Base-by-base conservation (phyloP, 371 early-diverging fungal genomes). In the Lichtheimia ramosa region DNA sequence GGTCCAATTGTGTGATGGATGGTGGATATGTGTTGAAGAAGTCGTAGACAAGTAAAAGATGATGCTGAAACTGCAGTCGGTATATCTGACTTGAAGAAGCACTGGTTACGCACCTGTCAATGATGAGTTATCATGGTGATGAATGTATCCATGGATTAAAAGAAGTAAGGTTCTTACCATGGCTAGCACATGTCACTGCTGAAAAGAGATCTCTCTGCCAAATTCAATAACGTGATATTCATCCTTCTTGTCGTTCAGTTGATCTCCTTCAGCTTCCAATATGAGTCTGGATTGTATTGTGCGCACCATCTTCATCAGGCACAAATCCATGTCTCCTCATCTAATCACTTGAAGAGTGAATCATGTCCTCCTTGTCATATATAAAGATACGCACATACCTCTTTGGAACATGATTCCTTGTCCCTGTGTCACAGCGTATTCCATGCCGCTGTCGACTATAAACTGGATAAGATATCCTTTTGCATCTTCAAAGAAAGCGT, bases 241-340 rank as follows among this genome's bases (percentile, higher is more conserved):
- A n/a, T 23, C 42, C 15, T 54, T 3, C 12, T 16, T 56, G 18
- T 34, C 16, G 50, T 43, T 43, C 15, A 40, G 21, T 39, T 40
- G 27, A 15, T 27, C 28, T 21, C 58, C 49, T 27, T 68, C 70
- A 10, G 62, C 70, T 54, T 52, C 20, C 13, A 23, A 21, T 14
- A 59, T n/a, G 12, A 24, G 27, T 15, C 6, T 10, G n/a, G 59
- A n/a, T n/a, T 53, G 21, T 59, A 52, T 46, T 59, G 42, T 25
- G 59, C 59, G 46, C 10, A 75, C 20, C 62, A 75, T 52, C 16
- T 51, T 71, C 64, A n/a, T 71, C 71, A 16, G 75, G 75, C 16
- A 51, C 34, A 21, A 71, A 48, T 24, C 68, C 68, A 34, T 66
- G 54, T 46, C 69, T 75, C 43, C 70, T 48, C 72, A 75, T 71